A percentile compares a stretch with the other conserved stretches of the same genome.
These are phyloP conservation scores for Ogataea allantospora DNA, from an alignment of 805 yeast genomes.

Conservation along the genomic window DNA sequence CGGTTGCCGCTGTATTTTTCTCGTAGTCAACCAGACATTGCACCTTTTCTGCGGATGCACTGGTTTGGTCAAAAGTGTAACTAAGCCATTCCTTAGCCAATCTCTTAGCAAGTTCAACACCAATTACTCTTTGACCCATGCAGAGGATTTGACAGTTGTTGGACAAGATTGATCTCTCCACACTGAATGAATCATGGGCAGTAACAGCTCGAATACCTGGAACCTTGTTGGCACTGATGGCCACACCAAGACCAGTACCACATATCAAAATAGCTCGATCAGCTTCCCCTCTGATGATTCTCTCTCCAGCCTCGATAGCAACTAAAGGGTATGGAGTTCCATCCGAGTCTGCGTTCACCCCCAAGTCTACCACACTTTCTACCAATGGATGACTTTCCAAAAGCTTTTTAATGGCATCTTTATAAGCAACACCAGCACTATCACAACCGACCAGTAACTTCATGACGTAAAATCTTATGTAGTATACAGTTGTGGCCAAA, in stretches of 20 bases:
- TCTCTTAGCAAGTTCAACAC: conserved; percentile 42
- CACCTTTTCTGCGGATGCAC: conserved; percentile 45
- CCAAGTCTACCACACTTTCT: conserved; percentile 38
- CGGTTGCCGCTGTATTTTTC: too few species aligned
- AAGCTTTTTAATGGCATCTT: conserved; percentile 37
- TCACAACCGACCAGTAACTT: conserved; percentile 42
- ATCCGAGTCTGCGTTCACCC: conserved; percentile 36
- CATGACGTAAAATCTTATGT: too few species aligned
- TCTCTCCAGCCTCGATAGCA: conserved; percentile 44
- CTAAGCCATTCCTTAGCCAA: conserved; percentile 45
- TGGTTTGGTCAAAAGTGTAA: conserved; percentile 38
- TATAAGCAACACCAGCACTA: conserved; percentile 45
- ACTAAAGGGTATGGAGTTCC: conserved; percentile 42
- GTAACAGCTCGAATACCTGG: conserved; percentile 47
- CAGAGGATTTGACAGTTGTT: conserved; percentile 46
- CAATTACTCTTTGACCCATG: conserved; percentile 48
- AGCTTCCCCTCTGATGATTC: conserved; percentile 39
- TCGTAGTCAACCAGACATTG: conserved; percentile 20
- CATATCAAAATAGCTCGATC: conserved; percentile 46
- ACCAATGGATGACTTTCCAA: conserved; percentile 33
- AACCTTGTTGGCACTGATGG: conserved; percentile 47
- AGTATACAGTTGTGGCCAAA: too few species aligned
- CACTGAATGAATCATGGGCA: conserved; percentile 47
- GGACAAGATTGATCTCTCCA: conserved; percentile 43
- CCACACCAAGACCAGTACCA: conserved; percentile 50